Percentiles rank a stretch among this genome's conserved stretches.
phyloP scores from a whole-genome alignment of 129 eudicot genomes.

The Artemisia tridentata region DNA sequence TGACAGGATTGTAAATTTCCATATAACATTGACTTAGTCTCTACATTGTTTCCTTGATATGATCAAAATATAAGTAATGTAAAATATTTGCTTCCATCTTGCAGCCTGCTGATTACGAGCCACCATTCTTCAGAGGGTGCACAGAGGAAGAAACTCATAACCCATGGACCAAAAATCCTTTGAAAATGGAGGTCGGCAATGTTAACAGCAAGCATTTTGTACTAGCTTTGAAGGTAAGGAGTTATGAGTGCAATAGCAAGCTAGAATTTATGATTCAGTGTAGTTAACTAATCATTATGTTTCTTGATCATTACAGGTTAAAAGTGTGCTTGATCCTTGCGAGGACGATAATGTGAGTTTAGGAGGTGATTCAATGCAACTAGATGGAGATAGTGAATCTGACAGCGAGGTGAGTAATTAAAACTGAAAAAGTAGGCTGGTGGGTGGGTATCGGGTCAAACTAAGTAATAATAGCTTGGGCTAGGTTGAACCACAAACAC shows the following conservation, averaged over 20 bases:
- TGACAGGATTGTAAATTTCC: not conserved
- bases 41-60: constrained; percentile 5
- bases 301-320: constrained; percentile 53
- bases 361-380: constrained; percentile 73
- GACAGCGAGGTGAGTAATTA: constrained; percentile 66
- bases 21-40: no score
- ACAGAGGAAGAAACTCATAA: constrained; percentile 73
- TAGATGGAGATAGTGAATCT: constrained; percentile 57
- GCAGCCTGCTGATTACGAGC: constrained; percentile 96
- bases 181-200: constrained; percentile 97
- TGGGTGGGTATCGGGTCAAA: no score
- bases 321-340: constrained; percentile 97
- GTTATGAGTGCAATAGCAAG: constrained; percentile 4
- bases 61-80: constrained; percentile 13
- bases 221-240: constrained; percentile 78
- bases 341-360: constrained; percentile 77
- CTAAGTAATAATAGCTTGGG: no score
- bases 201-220: constrained; percentile 97
- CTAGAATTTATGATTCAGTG: not conserved
- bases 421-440: no score
- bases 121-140: constrained; percentile 94
- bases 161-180: constrained; percentile 76
- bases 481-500: not conserved
- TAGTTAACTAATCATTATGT: not conserved
- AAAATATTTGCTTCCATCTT: constrained; percentile 26